A percentile compares a stretch with the other conserved stretches of the same genome.
phyloP scores from a whole-genome alignment of 2,329 filamentous ascomycete genomes.

The Fusarium graminum region DNA sequence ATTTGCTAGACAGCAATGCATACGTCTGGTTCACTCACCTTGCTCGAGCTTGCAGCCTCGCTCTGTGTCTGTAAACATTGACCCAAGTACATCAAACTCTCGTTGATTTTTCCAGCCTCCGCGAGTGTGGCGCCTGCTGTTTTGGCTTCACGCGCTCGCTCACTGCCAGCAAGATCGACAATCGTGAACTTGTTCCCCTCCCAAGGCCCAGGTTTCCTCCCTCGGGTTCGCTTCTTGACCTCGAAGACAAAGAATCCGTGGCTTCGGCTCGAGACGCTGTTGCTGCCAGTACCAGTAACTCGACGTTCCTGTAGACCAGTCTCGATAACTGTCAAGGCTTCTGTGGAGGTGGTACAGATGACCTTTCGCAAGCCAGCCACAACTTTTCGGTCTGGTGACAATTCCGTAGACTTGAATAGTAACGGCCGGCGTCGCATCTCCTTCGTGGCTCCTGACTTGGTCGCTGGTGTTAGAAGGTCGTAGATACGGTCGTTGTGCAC shows the following conservation, averaged over 20 bases:
- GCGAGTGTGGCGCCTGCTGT: slow-evolving; percentile 92
- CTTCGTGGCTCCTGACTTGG: slow-evolving; percentile 72
- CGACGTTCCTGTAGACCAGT: slow-evolving; percentile 87
- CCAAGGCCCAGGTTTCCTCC: slow-evolving; percentile 71
- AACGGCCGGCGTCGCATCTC: slow-evolving; percentile 82
- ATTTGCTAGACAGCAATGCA: neutral
- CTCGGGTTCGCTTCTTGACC: slow-evolving; percentile 80
- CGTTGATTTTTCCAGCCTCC: slow-evolving; percentile 98
- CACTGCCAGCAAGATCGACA: slow-evolving; percentile 92
- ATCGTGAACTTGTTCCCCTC: slow-evolving; percentile 84
- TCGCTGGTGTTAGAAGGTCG: slow-evolving; percentile 81
- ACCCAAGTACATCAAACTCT: slow-evolving; percentile 97
- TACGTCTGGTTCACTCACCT: slow-evolving; percentile 64
- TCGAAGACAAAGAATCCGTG: slow-evolving; percentile 98
- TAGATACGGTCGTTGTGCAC: slow-evolving; percentile 99
- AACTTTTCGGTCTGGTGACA: slow-evolving; percentile 90
- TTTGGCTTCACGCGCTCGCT: slow-evolving; percentile 92
- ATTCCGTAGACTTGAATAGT: slow-evolving; percentile 92
- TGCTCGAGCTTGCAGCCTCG: slow-evolving; percentile 78
- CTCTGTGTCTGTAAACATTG: slow-evolving; percentile 97
- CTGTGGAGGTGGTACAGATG: slow-evolving; percentile 82
- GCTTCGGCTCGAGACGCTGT: slow-evolving; percentile 90
- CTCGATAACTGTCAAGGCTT: slow-evolving; percentile 91
- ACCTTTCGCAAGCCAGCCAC: slow-evolving; percentile 93
- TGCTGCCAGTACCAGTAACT: slow-evolving; percentile 91